A percentile compares a stretch with the other conserved stretches of the same genome.
Conservation (phyloP, 2,329 filamentous ascomycete genomes). For the Aspergillus pseudoviridinutans region DNA sequence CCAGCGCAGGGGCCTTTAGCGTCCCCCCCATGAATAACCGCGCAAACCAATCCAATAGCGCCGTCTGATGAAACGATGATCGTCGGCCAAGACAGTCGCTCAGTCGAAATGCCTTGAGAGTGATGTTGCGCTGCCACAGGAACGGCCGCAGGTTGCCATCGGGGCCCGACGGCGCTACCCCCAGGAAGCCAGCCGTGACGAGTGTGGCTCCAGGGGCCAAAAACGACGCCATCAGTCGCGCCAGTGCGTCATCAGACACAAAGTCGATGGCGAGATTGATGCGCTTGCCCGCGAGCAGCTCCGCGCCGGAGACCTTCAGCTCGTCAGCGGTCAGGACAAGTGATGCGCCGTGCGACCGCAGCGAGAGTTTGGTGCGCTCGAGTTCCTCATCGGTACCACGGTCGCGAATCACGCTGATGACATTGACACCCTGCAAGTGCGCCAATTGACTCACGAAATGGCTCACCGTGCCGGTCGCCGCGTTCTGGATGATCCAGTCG, state of each 20-base stretch:
- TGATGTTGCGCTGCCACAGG: neutral
- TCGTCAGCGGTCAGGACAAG: neutral
- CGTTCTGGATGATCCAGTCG: conserved; percentile 3
- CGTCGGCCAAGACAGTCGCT: neutral
- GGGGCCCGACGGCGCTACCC: neutral
- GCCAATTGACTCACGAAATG: conserved; percentile 1
- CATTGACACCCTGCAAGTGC: neutral
- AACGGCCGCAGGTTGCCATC: neutral
- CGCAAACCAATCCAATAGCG: neutral
- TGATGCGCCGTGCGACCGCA: neutral
- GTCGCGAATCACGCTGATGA: neutral
- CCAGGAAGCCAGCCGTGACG: neutral
- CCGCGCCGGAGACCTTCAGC: neutral
- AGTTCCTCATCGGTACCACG: neutral
- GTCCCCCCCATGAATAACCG: neutral
- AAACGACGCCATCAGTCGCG: neutral
- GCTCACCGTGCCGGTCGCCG: neutral
- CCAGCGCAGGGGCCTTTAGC: neutral
- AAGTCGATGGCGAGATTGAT: neutral
- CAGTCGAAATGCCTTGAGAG: neutral
- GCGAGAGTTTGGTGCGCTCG: neutral
- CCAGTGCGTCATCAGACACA: neutral
- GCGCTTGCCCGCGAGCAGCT: neutral
- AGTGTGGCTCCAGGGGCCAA: neutral
- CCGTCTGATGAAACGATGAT: neutral